Evolutionary conservation across 2,329 filamentous ascomycete genomes (phyloP).

Genomic region (Coccinonectria pachysandricola): DNA sequence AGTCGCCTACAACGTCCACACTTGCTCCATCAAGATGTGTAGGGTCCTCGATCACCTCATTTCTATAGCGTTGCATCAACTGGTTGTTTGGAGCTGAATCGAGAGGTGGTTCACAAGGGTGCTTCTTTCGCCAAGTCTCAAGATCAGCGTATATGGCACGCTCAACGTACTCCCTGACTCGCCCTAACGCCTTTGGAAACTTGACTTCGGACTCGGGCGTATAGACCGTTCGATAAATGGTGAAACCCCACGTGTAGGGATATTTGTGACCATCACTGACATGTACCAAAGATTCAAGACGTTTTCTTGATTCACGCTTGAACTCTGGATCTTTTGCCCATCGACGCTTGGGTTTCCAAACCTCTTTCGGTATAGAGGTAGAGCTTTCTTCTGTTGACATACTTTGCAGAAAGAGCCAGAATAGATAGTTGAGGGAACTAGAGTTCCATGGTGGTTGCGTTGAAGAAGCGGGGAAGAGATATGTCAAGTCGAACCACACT

Average conservation of each 20-base stretch:
- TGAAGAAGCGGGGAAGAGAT: no score
- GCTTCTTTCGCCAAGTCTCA: neutral
- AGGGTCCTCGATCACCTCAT: conserved; percentile 6
- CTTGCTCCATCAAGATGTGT: conserved; percentile 2
- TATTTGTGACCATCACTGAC: conserved; percentile 4
- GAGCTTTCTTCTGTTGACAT: no score
- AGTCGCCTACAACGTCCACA: conserved; percentile 4
- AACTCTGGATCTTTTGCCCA: conserved; percentile 1
- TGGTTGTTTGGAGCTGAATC: conserved; percentile 4
- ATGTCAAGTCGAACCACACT: no score
- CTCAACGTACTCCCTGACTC: conserved; percentile 6
- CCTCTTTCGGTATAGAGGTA: no score
- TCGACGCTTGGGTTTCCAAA: conserved; percentile 1
- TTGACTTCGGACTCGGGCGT: conserved; percentile 5
- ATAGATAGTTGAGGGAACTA: no score
- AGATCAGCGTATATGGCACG: conserved; percentile 1
- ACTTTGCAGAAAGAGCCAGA: no score
- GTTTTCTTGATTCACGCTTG: neutral
- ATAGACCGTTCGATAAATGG: conserved; percentile 9
- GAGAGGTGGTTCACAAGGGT: conserved; percentile 1
- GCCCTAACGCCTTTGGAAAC: conserved; percentile 4
- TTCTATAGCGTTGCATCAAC: conserved; percentile 5
- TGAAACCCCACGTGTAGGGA: conserved; percentile 8
- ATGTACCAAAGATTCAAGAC: conserved; percentile 1
- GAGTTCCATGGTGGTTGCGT: no score